Conservation (phyloP, 306 rosid genomes). For the Hippophae rhamnoides region DNA sequence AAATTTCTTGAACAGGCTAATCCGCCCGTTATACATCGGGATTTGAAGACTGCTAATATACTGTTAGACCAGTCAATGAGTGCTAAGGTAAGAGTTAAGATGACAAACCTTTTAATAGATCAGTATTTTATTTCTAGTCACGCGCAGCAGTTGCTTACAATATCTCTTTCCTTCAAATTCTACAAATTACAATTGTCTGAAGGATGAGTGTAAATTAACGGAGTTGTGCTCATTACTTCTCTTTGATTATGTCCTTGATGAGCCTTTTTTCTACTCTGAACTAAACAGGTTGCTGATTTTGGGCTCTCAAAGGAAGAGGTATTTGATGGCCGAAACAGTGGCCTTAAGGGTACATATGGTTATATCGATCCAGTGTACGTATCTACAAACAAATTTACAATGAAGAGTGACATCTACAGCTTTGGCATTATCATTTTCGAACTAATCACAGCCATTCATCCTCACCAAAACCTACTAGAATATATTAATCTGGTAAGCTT, state of each 20-base stretch:
- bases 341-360: conserved; percentile 91
- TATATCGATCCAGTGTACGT: conserved; percentile 85
- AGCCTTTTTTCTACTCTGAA: conserved; percentile 5
- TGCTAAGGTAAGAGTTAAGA: conserved; percentile 60
- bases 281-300: conserved; percentile 82
- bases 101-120: background rate
- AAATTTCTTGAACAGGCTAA: conserved; percentile 59
- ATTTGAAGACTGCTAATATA: conserved; percentile 86
- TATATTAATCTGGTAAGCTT: conserved; percentile 73
- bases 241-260: conserved; percentile 1
- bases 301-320: conserved; percentile 88
- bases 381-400: conserved; percentile 74
- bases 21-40: conserved; percentile 95
- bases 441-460: conserved; percentile 91
- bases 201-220: no score
- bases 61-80: conserved; percentile 70
- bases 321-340: conserved; percentile 75
- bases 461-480: conserved; percentile 85
- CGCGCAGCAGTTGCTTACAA: no score
- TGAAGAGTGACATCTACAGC: conserved; percentile 91
- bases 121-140: conserved; percentile 1
- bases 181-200: no score
- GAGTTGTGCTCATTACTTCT: background rate
- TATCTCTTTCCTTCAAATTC: no score
- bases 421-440: conserved; percentile 84